Evolutionary conservation across 495 filamentous ascomycete species (phyloP).

Genomic region (Neurospora terricola): DNA sequence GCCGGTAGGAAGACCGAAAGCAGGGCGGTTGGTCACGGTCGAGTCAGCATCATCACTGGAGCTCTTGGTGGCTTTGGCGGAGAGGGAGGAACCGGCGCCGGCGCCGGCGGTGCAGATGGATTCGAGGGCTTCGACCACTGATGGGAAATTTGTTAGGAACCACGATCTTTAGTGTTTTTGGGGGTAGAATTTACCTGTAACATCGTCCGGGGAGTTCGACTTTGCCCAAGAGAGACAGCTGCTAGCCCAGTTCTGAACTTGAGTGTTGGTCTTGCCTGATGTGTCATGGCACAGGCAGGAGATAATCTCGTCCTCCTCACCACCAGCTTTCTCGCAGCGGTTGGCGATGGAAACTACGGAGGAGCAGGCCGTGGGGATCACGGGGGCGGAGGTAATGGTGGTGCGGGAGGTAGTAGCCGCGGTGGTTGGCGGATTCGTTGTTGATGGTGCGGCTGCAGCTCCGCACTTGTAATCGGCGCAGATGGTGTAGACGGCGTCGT

Average conservation of each 20-base stretch:
- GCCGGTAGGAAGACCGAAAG: neutral
- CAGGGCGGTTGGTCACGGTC: neutral
- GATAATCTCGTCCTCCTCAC: neutral
- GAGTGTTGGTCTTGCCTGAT: constrained; percentile 10
- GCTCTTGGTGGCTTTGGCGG: neutral
- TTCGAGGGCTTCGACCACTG: neutral
- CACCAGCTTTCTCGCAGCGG: neutral
- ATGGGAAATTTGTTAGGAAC: neutral
- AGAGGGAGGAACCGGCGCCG: neutral
- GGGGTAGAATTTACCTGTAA: constrained; percentile 4
- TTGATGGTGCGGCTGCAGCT: neutral
- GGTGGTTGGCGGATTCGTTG: neutral
- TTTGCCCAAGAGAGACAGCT: constrained; percentile 11
- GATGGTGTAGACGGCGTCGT: constrained; percentile 1
- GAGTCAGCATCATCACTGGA: neutral
- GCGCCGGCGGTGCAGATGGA: neutral
- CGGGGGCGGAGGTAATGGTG: neutral
- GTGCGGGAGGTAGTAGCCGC: neutral
- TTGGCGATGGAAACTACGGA: neutral
- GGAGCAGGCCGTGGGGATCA: neutral
- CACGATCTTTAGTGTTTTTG: neutral
- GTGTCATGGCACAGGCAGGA: constrained; percentile 2
- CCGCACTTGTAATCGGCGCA: neutral
- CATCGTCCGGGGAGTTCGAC: constrained; percentile 7
- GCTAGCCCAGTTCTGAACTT: constrained; percentile 13